Evolutionary conservation across 257 asterid species (phyloP).

Genomic region (Echium plantagineum): DNA sequence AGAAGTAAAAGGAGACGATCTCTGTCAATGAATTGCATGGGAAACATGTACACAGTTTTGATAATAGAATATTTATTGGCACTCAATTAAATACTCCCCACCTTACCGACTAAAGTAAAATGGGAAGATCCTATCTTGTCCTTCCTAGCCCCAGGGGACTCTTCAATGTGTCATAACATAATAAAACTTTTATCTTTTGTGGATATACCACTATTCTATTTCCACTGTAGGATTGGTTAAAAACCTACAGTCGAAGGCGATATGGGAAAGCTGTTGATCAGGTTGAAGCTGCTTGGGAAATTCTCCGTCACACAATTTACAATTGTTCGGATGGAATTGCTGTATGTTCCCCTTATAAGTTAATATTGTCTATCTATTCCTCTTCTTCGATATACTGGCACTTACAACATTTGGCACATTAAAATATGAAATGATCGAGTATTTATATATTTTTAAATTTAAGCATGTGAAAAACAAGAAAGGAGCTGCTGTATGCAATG

Average conservation of each 20-base stretch:
- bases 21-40: too few relatives aligned
- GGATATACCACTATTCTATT: slow-evolving; percentile 2
- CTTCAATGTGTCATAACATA: slow-evolving; percentile 1
- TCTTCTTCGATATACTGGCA: background rate
- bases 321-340: slow-evolving; percentile 95
- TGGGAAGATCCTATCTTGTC: background rate
- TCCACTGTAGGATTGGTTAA: slow-evolving; percentile 73
- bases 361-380: background rate
- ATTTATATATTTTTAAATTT: too few relatives aligned
- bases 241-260: slow-evolving; percentile 64
- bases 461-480: too few relatives aligned
- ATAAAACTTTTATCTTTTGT: background rate
- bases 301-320: slow-evolving; percentile 71
- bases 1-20: too few relatives aligned
- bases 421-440: background rate
- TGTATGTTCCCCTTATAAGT: slow-evolving; percentile 33
- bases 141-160: background rate
- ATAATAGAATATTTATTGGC: too few relatives aligned
- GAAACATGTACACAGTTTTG: too few relatives aligned
- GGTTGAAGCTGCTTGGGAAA: slow-evolving; percentile 77
- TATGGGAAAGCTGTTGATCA: slow-evolving; percentile 62
- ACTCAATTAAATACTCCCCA: background rate
- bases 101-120: background rate
- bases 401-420: background rate
- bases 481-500: too few relatives aligned